Percentiles rank a stretch among this genome's conserved stretches.
Evolutionary conservation across 2,329 filamentous ascomycete genomes (phyloP).

Genomic region (Teratosphaeria nubilosa): DNA sequence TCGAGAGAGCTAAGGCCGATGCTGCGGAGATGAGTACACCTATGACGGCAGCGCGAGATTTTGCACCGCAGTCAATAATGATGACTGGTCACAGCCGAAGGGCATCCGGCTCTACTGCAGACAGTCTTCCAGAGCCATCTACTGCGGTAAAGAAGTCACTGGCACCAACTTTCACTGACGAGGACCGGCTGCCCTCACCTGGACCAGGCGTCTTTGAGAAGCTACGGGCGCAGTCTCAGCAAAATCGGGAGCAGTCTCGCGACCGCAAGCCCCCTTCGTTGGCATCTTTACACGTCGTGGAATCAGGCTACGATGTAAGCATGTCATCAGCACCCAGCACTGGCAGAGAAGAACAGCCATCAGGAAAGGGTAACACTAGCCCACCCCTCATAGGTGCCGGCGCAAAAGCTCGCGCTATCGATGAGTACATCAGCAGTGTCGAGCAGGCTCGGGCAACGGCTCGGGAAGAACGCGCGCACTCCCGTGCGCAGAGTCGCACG

Average conservation of each 20-base stretch:
- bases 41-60: slow-evolving; percentile 53
- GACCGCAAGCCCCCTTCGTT: background rate
- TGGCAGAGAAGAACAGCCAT: slow-evolving; percentile 1
- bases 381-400: slow-evolving; percentile 35
- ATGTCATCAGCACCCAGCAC: slow-evolving; percentile 14
- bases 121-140: slow-evolving; percentile 15
- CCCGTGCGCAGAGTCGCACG: slow-evolving; percentile 24
- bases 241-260: background rate
- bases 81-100: slow-evolving; percentile 7
- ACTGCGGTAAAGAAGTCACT: slow-evolving; percentile 15
- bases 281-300: slow-evolving; percentile 30
- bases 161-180: slow-evolving; percentile 6
- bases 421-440: slow-evolving; percentile 78
- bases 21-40: slow-evolving; percentile 45
- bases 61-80: background rate
- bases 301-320: slow-evolving; percentile 28
- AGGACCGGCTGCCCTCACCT: slow-evolving; percentile 55
- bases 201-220: slow-evolving; percentile 53
- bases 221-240: slow-evolving; percentile 46
- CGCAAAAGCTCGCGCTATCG: slow-evolving; percentile 56
- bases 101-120: slow-evolving; percentile 11
- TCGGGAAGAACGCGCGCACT: slow-evolving; percentile 27
- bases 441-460: slow-evolving; percentile 51
- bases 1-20: slow-evolving; percentile 44
- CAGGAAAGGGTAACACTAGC: slow-evolving; percentile 28